Conservation (phyloP, 805 yeast species). For the Pichia rugopelliculosa region DNA sequence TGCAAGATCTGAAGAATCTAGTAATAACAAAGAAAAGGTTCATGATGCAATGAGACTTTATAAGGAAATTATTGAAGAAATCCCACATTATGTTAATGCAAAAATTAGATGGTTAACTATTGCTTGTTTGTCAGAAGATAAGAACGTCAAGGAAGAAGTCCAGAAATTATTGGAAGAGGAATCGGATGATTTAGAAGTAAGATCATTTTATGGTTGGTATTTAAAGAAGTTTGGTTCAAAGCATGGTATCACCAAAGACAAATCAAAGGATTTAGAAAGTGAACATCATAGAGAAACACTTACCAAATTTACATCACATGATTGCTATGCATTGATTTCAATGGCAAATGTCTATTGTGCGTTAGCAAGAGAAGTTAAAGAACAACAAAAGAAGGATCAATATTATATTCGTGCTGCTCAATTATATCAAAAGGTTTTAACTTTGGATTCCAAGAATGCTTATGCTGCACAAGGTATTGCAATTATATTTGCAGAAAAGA, state of each 20-base stretch:
- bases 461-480: constrained; percentile 98
- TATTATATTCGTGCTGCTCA: constrained; percentile 89
- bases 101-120: constrained; percentile 62
- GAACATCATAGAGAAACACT: constrained; percentile 80
- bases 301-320: constrained; percentile 77
- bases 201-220: constrained; percentile 92
- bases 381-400: constrained; percentile 52
- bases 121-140: constrained; percentile 43
- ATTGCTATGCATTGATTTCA: constrained; percentile 80
- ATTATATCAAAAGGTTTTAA: constrained; percentile 79
- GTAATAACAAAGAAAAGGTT: constrained; percentile 21
- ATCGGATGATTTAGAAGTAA: constrained; percentile 65
- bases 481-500: constrained; percentile 81
- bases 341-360: constrained; percentile 80
- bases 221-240: constrained; percentile 53
- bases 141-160: constrained; percentile 46
- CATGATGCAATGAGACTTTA: constrained; percentile 37
- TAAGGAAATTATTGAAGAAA: constrained; percentile 43
- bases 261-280: constrained; percentile 55
- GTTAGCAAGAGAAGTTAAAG: constrained; percentile 72
- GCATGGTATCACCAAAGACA: constrained; percentile 37
- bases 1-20: constrained; percentile 55
- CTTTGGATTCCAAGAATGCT: constrained; percentile 75
- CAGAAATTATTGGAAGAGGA: constrained; percentile 45
- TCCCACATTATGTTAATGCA: constrained; percentile 72